Evolutionary conservation across 148 eudicot species (phyloP).

Genomic region (Rhododendron molle): DNA sequence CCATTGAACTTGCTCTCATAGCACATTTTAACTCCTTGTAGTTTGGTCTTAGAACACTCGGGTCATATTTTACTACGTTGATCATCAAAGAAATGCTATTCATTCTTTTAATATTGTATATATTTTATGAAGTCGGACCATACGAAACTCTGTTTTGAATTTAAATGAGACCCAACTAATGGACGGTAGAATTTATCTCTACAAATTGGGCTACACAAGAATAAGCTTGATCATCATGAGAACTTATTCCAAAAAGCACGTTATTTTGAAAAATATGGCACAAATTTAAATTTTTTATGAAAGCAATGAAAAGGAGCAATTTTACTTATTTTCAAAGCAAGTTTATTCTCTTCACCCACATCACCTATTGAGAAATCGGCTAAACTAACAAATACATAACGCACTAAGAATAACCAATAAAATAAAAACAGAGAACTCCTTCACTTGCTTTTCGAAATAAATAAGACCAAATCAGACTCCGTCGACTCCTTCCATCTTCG

Average conservation of each 20-base stretch:
- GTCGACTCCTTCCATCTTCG: not conserved
- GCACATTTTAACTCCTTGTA: too few relatives aligned
- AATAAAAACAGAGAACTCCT: not conserved
- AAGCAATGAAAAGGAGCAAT: not conserved
- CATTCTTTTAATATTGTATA: not conserved
- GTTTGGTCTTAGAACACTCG: not conserved
- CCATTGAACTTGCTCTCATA: too few relatives aligned
- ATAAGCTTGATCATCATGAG: not conserved
- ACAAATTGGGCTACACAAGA: too few relatives aligned
- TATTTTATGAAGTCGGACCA: not conserved
- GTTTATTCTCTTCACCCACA: not conserved
- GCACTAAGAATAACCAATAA: too few relatives aligned
- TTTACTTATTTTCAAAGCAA: not conserved
- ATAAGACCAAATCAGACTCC: not conserved
- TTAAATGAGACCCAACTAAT: not conserved
- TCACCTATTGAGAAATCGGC: too few relatives aligned
- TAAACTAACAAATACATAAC: too few relatives aligned
- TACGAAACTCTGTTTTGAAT: too few relatives aligned
- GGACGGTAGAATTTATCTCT: too few relatives aligned
- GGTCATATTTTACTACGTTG: too few relatives aligned
- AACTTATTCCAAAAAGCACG: too few relatives aligned
- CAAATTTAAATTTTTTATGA: not conserved
- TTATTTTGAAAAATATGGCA: not conserved
- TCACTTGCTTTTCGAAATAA: not conserved
- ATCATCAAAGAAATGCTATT: too few relatives aligned